Evolutionary conservation across 495 filamentous ascomycete genomes (phyloP).

Genomic region (Hypomontagnella monticulosa): DNA sequence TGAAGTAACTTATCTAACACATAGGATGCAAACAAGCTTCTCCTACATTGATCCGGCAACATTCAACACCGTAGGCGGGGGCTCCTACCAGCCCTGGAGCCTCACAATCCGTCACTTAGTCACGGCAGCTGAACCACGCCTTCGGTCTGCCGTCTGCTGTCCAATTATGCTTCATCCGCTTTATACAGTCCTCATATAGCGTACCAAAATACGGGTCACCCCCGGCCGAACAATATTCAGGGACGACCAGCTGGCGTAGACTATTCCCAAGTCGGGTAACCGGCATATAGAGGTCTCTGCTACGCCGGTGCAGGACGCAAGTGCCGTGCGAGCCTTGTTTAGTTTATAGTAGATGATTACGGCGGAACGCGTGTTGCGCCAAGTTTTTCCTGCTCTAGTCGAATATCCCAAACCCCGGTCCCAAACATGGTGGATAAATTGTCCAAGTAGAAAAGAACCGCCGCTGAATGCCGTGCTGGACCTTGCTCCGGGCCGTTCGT

Average conservation of each 20-base stretch:
- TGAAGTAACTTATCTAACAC: background rate
- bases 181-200: background rate
- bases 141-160: background rate
- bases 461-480: slow-evolving; percentile 10
- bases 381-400: slow-evolving; percentile 1
- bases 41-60: too few relatives aligned
- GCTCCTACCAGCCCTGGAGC: too few relatives aligned
- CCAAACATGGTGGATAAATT: slow-evolving; percentile 38
- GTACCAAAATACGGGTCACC: slow-evolving; percentile 7
- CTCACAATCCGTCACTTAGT: background rate
- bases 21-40: background rate
- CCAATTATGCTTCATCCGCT: background rate
- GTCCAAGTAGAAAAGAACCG: background rate
- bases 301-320: slow-evolving; percentile 12
- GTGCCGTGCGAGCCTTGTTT: slow-evolving; percentile 32
- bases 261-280: slow-evolving; percentile 15
- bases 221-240: background rate
- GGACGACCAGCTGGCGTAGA: slow-evolving; percentile 8
- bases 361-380: slow-evolving; percentile 22
- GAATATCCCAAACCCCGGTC: slow-evolving; percentile 21
- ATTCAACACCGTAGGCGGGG: too few relatives aligned
- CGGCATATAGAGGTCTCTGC: slow-evolving; percentile 30
- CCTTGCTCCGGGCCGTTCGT: slow-evolving; percentile 1
- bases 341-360: slow-evolving; percentile 8
- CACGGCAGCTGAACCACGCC: slow-evolving; percentile 4